Evolutionary conservation across 352 stramenopile genomes (phyloP), one percentile per base, ranked within the genome.

Genomic region (Phytophthora hibernalis): DNA sequence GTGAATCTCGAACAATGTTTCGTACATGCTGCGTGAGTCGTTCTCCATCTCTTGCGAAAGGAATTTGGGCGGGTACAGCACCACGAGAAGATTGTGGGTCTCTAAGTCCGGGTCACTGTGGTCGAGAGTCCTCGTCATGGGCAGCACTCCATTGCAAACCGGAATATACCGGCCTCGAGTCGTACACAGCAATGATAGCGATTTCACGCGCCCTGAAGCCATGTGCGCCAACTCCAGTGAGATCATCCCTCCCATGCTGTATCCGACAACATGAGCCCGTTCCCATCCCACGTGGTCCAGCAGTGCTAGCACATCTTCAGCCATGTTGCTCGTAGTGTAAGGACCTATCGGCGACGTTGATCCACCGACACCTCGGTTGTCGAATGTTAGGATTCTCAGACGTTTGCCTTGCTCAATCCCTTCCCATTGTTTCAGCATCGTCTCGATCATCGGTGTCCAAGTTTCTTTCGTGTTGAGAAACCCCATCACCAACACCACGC

Each of bases 161-260:
- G 65, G 78, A 5, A 77, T 60, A 40, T 76, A 86, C 35, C 57
- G 61, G 1, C 69, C 79, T 38, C 63, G 65, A 6, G 76, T 74
- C 16, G 79, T 83, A 18, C 80, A 81, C 28, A 82, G 30, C 31
- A 88, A 44, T 37, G 76, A 74, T 10, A 88, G 37, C 7, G 79
- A 85, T 16, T 67, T 58, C 0, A 88, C 67, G 1, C 74, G 72
- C 13, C 79, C 35, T 3, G 74, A 69, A 2, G 69, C 68, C 47
- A 69, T 38, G 24, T 67, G 42, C 0, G 72, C 68, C 3, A 85
- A 53, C 47, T 88, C 74, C 44, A 83, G 53, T 5, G 79, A 68
- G 40, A 84, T 79, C 79, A 87, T 85, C 12, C 77, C 79, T 37
- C 77, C 77, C 67, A 87, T 82, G 45, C 72, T 80, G 65, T 71